Evolutionary conservation across 129 eudicot genomes (phyloP).

Genomic region (Chrysanthemum makinoi): DNA sequence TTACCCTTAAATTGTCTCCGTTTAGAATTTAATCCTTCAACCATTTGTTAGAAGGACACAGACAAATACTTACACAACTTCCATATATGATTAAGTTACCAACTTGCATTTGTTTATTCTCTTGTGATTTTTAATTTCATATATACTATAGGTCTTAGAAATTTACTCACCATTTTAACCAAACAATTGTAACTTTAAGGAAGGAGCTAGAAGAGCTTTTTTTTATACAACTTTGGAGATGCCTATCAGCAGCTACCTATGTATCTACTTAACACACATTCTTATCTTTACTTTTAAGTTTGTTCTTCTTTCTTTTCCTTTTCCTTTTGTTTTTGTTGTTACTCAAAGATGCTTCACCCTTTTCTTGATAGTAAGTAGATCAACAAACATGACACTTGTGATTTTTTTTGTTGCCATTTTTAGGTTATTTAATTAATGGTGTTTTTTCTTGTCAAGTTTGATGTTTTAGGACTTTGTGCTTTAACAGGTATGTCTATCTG

Average conservation of each 20-base stretch:
- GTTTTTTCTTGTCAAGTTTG: slow-evolving; percentile 24
- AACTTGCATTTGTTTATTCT: neutral
- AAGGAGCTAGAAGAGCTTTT: neutral
- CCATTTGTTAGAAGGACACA: no score
- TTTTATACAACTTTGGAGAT: slow-evolving; percentile 17
- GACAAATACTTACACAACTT: neutral
- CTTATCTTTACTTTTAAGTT: slow-evolving; percentile 39
- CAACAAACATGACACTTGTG: slow-evolving; percentile 33
- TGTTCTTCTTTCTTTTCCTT: slow-evolving; percentile 24
- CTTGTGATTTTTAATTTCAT: neutral
- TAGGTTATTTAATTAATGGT: slow-evolving; percentile 17
- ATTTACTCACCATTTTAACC: neutral
- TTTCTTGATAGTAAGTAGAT: slow-evolving; percentile 29
- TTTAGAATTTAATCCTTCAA: neutral
- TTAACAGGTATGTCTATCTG: slow-evolving; percentile 90
- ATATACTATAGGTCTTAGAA: neutral
- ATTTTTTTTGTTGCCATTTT: slow-evolving; percentile 28
- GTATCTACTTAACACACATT: slow-evolving; percentile 33
- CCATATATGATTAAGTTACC: neutral
- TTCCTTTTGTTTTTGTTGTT: slow-evolving; percentile 26
- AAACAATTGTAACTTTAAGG: neutral
- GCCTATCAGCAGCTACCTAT: slow-evolving; percentile 27
- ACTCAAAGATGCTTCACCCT: slow-evolving; percentile 30
- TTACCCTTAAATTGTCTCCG: neutral
- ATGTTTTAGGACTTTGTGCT: slow-evolving; percentile 24